A percentile compares a stretch with the other conserved stretches of the same genome.
These are phyloP conservation scores for Candida methanosorbosa DNA, from an alignment of 805 yeast species.

Conservation along the genomic window DNA sequence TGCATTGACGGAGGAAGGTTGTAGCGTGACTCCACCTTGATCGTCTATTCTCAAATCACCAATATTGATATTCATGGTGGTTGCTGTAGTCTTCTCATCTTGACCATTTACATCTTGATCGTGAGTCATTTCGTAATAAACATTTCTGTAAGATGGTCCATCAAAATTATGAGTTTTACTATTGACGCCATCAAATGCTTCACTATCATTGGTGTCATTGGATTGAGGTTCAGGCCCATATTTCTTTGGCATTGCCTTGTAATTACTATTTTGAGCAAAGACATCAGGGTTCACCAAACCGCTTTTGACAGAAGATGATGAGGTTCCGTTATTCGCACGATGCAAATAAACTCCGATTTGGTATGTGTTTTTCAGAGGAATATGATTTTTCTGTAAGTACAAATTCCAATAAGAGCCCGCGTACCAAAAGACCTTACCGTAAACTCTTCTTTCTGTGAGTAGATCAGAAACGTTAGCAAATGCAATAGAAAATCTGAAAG, in stretches of 20 bases:
- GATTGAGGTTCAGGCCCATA: constrained; percentile 1
- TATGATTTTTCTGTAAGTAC: constrained; percentile 38
- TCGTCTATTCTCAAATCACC: constrained; percentile 7
- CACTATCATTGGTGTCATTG: background rate
- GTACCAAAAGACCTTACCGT: constrained; percentile 46
- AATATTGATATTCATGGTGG: too few relatives aligned
- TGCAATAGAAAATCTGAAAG: constrained; percentile 45
- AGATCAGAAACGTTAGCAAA: constrained; percentile 39
- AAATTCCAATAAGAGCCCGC: constrained; percentile 57
- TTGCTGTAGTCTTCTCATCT: constrained; percentile 13
- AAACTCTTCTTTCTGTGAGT: constrained; percentile 36
- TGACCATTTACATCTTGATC: constrained; percentile 16
- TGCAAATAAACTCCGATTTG: constrained; percentile 53
- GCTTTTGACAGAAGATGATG: constrained; percentile 28
- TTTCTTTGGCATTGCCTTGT: constrained; percentile 15
- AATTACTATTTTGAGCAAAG: constrained; percentile 18
- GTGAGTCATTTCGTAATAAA: background rate
- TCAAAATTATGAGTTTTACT: background rate
- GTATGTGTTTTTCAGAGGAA: constrained; percentile 26
- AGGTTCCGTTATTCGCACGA: constrained; percentile 29
- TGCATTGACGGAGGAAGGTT: too few relatives aligned
- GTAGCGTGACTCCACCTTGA: too few relatives aligned
- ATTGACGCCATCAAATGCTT: background rate
- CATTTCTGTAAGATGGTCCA: background rate
- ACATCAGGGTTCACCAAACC: constrained; percentile 33